Conservation (phyloP, 2,329 filamentous ascomycete genomes). For the Phialophora expanda region DNA sequence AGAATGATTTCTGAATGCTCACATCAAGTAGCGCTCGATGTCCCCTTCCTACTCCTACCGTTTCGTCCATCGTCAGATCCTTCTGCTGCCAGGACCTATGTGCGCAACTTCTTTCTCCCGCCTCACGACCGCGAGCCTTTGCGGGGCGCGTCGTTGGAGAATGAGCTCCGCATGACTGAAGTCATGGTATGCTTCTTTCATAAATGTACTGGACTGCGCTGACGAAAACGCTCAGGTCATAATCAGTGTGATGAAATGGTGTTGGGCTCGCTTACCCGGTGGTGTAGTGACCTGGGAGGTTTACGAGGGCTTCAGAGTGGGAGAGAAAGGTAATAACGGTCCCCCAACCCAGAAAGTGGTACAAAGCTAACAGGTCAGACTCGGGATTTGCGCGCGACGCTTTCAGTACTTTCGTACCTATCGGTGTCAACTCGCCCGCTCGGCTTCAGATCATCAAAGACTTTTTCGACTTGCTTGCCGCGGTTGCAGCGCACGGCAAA, state of each 20-base stretch:
- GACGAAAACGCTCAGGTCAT: conserved; percentile 68
- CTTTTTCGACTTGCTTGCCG: conserved; percentile 92
- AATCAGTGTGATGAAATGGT: conserved; percentile 96
- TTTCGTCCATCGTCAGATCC: conserved; percentile 93
- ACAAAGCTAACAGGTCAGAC: conserved; percentile 61
- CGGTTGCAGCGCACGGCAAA: conserved; percentile 91
- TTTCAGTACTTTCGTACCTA: conserved; percentile 93
- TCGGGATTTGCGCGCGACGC: conserved; percentile 89
- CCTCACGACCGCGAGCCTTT: conserved; percentile 64
- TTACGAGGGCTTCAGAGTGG: conserved; percentile 93
- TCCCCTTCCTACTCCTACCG: conserved; percentile 89
- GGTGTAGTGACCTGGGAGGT: conserved; percentile 97
- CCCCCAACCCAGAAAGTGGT: conserved; percentile 20
- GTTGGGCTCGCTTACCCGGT: conserved; percentile 88
- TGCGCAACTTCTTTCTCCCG: conserved; percentile 87
- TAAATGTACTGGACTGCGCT: conserved; percentile 8
- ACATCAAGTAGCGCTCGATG: conserved; percentile 71
- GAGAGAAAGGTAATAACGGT: conserved; percentile 75
- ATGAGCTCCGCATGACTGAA: conserved; percentile 90
- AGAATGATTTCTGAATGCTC: conserved; percentile 36
- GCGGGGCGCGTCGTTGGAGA: conserved; percentile 72
- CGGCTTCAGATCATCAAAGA: conserved; percentile 89
- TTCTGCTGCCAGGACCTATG: conserved; percentile 86
- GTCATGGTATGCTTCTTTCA: conserved; percentile 71
- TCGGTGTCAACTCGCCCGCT: conserved; percentile 86